Evolutionary conservation across 139 green algal genomes (phyloP).

Genomic region (Asterochloris sp.): DNA sequence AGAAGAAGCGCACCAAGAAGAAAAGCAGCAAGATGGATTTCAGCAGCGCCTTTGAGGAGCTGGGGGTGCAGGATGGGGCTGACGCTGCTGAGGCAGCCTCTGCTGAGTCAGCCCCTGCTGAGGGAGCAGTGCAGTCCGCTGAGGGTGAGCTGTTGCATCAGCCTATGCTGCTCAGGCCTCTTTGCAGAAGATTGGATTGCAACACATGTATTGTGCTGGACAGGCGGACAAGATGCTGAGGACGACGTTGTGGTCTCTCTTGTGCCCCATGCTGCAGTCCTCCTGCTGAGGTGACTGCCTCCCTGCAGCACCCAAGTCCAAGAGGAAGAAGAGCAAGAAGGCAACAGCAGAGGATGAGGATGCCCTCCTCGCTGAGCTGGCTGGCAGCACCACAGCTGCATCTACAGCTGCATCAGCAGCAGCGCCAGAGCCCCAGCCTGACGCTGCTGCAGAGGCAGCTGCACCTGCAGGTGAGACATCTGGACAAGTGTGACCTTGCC

Average conservation of each 20-base stretch:
- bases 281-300: slow-evolving; percentile 36
- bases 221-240: slow-evolving; percentile 17
- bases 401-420: slow-evolving; percentile 9
- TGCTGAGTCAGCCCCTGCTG: neutral
- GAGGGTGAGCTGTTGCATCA: neutral
- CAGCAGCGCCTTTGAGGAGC: too few species aligned
- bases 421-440: slow-evolving; percentile 15
- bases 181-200: neutral
- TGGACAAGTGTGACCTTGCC: too few species aligned
- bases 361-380: slow-evolving; percentile 60
- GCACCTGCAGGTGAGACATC: neutral
- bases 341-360: slow-evolving; percentile 54
- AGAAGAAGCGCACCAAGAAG: slow-evolving; percentile 33
- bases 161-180: neutral
- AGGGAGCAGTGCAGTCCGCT: neutral
- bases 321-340: slow-evolving; percentile 26
- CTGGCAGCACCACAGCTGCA: slow-evolving; percentile 9
- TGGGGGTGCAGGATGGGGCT: neutral
- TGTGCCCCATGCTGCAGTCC: neutral
- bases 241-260: slow-evolving; percentile 24
- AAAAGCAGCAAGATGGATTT: neutral
- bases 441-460: slow-evolving; percentile 1
- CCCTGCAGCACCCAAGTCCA: slow-evolving; percentile 25
- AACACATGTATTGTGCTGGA: neutral
- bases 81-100: neutral